Conservation (phyloP, 1,284 basidiomycete species). For the Fomitopsis pinicola region DNA sequence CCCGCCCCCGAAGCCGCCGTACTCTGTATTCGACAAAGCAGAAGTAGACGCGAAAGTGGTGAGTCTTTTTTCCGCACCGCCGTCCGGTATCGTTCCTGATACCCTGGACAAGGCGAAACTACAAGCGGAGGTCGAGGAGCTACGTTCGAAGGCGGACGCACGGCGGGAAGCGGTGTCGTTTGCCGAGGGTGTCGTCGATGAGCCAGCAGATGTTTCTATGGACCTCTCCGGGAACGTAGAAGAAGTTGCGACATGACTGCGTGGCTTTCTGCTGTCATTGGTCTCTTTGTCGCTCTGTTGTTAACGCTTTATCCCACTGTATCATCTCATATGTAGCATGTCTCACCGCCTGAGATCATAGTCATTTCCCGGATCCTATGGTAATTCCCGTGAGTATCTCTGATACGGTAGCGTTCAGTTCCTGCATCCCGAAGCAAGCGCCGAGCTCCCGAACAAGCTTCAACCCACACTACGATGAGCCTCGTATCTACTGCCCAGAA, state of each 20-base stretch:
- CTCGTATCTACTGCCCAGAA: not conserved
- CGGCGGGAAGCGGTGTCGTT: not conserved
- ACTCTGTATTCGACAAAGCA: constrained; percentile 50
- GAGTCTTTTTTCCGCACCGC: not conserved
- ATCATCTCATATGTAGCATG: no score
- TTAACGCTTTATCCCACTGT: not conserved
- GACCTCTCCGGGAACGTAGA: not conserved
- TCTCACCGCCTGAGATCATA: no score
- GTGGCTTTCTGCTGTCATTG: no score
- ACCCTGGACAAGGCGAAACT: not conserved
- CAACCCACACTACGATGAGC: not conserved
- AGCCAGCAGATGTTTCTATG: not conserved
- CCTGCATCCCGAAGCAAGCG: not conserved
- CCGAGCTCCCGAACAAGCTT: not conserved
- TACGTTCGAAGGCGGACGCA: not conserved
- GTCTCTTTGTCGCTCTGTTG: not conserved
- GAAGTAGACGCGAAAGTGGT: constrained; percentile 48
- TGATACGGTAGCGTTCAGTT: no score
- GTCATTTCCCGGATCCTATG: no score
- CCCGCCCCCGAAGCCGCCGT: constrained; percentile 33
- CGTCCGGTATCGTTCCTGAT: not conserved
- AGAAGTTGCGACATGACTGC: not conserved
- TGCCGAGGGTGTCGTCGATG: not conserved
- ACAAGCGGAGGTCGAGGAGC: not conserved
- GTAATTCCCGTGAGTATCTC: no score